phyloP scores from a whole-genome alignment of 2,329 filamentous ascomycete species.

The Exophiala sp. region DNA sequence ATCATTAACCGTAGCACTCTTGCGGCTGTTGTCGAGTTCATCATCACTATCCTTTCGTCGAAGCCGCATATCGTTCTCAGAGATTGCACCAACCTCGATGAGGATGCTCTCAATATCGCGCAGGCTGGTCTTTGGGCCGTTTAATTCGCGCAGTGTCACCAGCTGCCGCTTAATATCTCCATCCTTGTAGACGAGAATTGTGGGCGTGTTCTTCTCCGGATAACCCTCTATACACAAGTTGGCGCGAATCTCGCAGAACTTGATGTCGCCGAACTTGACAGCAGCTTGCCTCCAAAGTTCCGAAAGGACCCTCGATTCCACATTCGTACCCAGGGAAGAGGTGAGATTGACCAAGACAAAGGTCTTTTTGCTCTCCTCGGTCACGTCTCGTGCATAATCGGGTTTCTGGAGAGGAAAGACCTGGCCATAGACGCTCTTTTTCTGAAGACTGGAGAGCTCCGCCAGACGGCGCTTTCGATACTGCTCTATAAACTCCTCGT shows the following conservation, averaged over 20 bases:
- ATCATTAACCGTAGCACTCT: constrained; percentile 38
- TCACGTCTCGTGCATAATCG: constrained; percentile 86
- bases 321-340: constrained; percentile 69
- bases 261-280: constrained; percentile 81
- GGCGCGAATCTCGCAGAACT: constrained; percentile 93
- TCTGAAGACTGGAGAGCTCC: constrained; percentile 69
- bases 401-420: constrained; percentile 94
- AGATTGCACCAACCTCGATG: constrained; percentile 73
- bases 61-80: constrained; percentile 71
- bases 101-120: constrained; percentile 74
- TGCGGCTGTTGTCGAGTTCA: constrained; percentile 45
- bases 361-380: constrained; percentile 70
- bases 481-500: constrained; percentile 80
- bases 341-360: constrained; percentile 73
- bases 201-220: constrained; percentile 89
- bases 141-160: constrained; percentile 76
- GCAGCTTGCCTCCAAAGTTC: constrained; percentile 84
- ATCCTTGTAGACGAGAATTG: constrained; percentile 85
- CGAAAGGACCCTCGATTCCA: constrained; percentile 74
- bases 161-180: constrained; percentile 88
- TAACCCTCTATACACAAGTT: constrained; percentile 95
- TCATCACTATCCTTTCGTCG: constrained; percentile 55
- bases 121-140: constrained; percentile 64
- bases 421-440: constrained; percentile 74
- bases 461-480: constrained; percentile 79